These are phyloP conservation scores for Astrephomene gubernaculifera DNA, from an alignment of 139 green algal genomes.

Conservation along the genomic window DNA sequence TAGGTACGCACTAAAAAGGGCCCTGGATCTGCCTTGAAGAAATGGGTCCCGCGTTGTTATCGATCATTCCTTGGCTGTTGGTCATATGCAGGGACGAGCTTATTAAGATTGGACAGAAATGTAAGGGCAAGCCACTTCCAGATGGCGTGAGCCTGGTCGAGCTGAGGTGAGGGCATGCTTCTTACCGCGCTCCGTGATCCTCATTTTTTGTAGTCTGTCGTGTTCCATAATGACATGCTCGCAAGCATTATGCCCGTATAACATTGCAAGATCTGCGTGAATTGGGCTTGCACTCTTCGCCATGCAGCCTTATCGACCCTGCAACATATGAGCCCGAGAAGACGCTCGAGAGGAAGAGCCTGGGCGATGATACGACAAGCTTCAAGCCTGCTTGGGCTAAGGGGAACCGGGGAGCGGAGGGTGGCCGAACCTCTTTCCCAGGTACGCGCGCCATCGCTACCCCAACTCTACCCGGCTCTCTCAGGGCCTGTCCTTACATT, in stretches of 20 bases:
- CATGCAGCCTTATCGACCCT: constrained; percentile 39
- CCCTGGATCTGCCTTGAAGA: not conserved
- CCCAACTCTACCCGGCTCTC: not conserved
- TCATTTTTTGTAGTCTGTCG: too few relatives aligned
- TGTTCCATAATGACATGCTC: too few relatives aligned
- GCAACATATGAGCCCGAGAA: constrained; percentile 19
- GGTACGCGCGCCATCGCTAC: not conserved
- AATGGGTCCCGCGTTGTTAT: not conserved
- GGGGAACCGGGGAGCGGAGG: not conserved
- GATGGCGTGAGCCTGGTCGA: constrained; percentile 26
- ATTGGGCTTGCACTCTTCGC: not conserved
- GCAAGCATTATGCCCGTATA: too few relatives aligned
- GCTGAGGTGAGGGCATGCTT: constrained; percentile 21
- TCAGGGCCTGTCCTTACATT: not conserved
- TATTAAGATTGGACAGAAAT: constrained; percentile 18
- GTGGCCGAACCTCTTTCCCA: not conserved
- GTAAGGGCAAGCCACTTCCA: constrained; percentile 15
- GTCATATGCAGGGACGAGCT: not conserved
- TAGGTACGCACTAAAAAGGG: not conserved
- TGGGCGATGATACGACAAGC: constrained; percentile 22
- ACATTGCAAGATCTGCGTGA: not conserved
- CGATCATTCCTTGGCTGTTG: too few relatives aligned
- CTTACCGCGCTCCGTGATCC: too few relatives aligned
- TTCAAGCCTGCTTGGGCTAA: constrained; percentile 39
- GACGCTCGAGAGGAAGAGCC: constrained; percentile 7